Conservation (phyloP, 1,284 basidiomycete species). For the Termitomyces sp. region DNA sequence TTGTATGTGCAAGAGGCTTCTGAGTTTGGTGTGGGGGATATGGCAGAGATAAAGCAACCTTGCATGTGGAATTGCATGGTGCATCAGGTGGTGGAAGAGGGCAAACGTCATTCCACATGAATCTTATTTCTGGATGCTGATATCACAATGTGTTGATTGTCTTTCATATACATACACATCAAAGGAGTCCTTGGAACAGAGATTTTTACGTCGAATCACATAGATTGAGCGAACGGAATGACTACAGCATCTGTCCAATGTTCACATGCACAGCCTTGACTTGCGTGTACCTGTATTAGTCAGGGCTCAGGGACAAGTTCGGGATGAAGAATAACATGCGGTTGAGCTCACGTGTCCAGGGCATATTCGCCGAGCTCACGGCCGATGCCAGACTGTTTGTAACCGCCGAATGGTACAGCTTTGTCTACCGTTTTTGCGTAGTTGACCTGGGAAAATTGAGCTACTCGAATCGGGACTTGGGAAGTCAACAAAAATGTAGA, state of each 20-base stretch:
- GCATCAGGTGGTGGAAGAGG: too few relatives aligned
- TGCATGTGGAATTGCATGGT: too few relatives aligned
- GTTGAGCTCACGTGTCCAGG: conserved; percentile 41
- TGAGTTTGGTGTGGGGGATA: too few relatives aligned
- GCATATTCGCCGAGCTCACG: conserved; percentile 75
- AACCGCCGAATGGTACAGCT: conserved; percentile 74
- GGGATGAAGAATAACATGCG: too few relatives aligned
- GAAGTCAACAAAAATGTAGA: conserved; percentile 14
- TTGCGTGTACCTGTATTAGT: conserved; percentile 25
- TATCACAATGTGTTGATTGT: neutral
- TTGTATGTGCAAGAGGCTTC: too few relatives aligned
- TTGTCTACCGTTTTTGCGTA: conserved; percentile 56
- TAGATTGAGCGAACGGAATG: neutral
- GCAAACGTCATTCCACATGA: too few relatives aligned
- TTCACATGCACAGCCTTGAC: conserved; percentile 30
- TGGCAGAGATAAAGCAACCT: too few relatives aligned
- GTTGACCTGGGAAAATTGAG: conserved; percentile 49
- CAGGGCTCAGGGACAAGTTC: too few relatives aligned
- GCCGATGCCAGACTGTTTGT: conserved; percentile 73
- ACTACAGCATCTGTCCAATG: conserved; percentile 21
- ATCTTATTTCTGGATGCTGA: neutral
- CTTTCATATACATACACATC: too few relatives aligned
- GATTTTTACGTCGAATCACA: too few relatives aligned
- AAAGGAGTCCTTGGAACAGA: too few relatives aligned
- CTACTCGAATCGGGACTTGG: neutral